phyloP scores from a whole-genome alignment of 306 rosid species.

The Vachellia collinsii region DNA sequence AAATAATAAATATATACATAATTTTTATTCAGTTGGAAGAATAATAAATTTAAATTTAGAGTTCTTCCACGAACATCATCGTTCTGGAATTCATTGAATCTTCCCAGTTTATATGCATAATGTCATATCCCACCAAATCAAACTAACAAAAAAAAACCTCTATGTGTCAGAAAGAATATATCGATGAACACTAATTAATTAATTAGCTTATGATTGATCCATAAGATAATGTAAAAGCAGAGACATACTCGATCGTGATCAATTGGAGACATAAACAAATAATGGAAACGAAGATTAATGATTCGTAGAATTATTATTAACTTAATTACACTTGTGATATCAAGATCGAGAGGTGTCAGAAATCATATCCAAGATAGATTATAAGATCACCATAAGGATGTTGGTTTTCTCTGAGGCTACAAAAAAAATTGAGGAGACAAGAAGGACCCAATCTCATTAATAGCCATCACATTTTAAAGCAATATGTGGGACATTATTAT shows the following conservation, averaged over 20 bases:
- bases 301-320: conserved; percentile 20
- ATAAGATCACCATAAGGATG: conserved; percentile 68
- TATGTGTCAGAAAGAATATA: conserved; percentile 1
- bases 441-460: conserved; percentile 52
- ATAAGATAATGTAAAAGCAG: conserved; percentile 27
- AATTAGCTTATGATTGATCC: conserved; percentile 33
- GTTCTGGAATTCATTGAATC: not conserved
- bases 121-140: conserved; percentile 6
- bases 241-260: conserved; percentile 17
- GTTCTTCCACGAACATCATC: not conserved
- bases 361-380: conserved; percentile 73
- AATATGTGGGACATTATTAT: conserved; percentile 44
- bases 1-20: not conserved
- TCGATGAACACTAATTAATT: not conserved
- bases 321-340: conserved; percentile 41
- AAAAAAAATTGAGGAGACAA: conserved; percentile 34
- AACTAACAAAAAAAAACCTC: not conserved
- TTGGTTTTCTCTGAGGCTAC: conserved; percentile 57
- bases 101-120: not conserved
- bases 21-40: not conserved
- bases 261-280: conserved; percentile 7
- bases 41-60: not conserved
- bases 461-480: conserved; percentile 62
- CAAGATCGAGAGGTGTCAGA: conserved; percentile 45
- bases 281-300: conserved; percentile 25